Evolutionary conservation across 140 eudicot species (phyloP).

Genomic region (Oenanthe javanica): DNA sequence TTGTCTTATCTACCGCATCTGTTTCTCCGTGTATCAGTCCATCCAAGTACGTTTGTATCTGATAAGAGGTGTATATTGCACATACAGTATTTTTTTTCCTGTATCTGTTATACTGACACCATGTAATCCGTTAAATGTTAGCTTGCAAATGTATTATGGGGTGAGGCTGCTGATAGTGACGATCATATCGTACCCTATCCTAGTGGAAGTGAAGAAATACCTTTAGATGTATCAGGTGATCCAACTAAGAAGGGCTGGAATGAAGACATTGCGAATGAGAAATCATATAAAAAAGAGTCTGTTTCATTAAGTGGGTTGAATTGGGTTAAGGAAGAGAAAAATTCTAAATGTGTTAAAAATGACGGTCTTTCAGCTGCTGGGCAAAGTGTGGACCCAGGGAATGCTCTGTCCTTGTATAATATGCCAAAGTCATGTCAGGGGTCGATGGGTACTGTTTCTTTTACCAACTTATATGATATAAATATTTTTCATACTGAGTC

Average conservation of each 20-base stretch:
- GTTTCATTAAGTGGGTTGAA: slow-evolving; percentile 16
- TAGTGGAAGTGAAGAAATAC: slow-evolving; percentile 30
- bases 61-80: background rate
- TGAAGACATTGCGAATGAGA: slow-evolving; percentile 25
- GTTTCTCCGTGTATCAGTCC: background rate
- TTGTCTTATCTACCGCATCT: background rate
- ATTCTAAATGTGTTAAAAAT: slow-evolving; percentile 18
- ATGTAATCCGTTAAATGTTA: slow-evolving; percentile 23
- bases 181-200: slow-evolving; percentile 73
- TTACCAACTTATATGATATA: slow-evolving; percentile 12
- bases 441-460: slow-evolving; percentile 24
- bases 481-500: slow-evolving; percentile 6
- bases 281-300: slow-evolving; percentile 31
- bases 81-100: background rate
- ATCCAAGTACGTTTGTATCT: background rate
- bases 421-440: slow-evolving; percentile 22
- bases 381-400: slow-evolving; percentile 23
- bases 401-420: slow-evolving; percentile 30
- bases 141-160: slow-evolving; percentile 76
- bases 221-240: slow-evolving; percentile 26
- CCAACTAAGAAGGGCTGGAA: slow-evolving; percentile 23
- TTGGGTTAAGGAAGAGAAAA: slow-evolving; percentile 21
- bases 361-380: slow-evolving; percentile 18
- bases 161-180: slow-evolving; percentile 46
- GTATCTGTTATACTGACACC: background rate